These are phyloP conservation scores for Solanum chacoense DNA, from an alignment of 305 asterid genomes.

Conservation along the genomic window DNA sequence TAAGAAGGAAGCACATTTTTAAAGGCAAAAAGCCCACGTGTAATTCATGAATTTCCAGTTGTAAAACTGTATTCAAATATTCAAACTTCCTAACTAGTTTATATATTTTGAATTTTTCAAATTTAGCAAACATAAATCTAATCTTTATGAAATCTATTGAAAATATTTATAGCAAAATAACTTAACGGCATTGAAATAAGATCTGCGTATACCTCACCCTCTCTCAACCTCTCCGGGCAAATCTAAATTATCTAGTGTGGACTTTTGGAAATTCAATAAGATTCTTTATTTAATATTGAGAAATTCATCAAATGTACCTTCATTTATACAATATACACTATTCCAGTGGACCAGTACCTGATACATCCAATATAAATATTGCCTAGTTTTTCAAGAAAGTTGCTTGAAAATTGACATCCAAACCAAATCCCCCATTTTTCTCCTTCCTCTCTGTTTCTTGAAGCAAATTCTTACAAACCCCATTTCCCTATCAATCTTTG, in stretches of 20 bases:
- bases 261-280: not conserved
- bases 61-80: not conserved
- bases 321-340: not conserved
- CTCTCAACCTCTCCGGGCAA: not conserved
- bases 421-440: not conserved
- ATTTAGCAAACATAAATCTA: not conserved
- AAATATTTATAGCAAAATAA: not conserved
- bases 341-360: not conserved
- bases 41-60: not conserved
- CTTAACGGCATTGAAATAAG: accelerated
- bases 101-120: not conserved
- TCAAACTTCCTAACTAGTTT: too few species aligned
- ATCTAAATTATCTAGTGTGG: not conserved
- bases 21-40: not conserved
- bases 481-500: slow-evolving; percentile 2
- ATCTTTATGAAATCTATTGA: not conserved
- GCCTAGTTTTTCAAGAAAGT: not conserved
- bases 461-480: slow-evolving; percentile 16
- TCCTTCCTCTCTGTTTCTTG: slow-evolving; percentile 13
- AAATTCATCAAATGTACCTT: not conserved
- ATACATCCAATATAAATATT: not conserved
- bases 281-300: not conserved
- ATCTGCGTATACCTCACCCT: not conserved
- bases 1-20: not conserved
- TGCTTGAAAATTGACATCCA: not conserved